A percentile compares a stretch with the other conserved stretches of the same genome.
These are phyloP conservation scores for Papiliotrema terrestris DNA, from an alignment of 1,284 basidiomycete genomes.

Conservation along the genomic window DNA sequence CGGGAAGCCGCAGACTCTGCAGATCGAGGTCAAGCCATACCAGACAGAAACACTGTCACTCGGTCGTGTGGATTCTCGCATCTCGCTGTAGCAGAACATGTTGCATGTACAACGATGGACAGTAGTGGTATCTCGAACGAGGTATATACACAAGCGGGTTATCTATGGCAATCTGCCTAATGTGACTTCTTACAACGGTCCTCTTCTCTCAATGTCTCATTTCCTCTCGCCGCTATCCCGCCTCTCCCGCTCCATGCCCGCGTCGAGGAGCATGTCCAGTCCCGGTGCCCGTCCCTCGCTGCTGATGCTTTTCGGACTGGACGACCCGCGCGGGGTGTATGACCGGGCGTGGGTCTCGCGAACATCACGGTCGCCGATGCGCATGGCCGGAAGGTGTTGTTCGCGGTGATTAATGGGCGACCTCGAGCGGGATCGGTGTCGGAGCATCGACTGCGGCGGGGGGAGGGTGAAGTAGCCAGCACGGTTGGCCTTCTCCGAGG, in stretches of 20 bases:
- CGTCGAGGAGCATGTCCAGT: slow-evolving; percentile 8
- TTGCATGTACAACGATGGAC: slow-evolving; percentile 2
- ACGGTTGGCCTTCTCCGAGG: slow-evolving; percentile 2
- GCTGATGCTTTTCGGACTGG: slow-evolving; percentile 1
- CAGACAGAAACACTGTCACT: no score
- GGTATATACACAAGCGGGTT: neutral
- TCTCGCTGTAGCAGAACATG: no score
- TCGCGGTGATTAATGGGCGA: neutral
- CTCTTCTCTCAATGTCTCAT: neutral
- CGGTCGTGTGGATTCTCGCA: no score
- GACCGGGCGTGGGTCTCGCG: neutral
- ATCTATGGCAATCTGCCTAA: neutral
- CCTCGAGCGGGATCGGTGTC: neutral
- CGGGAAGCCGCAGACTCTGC: no score
- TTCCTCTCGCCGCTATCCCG: slow-evolving; percentile 3
- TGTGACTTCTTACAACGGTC: neutral
- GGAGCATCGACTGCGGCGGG: slow-evolving; percentile 2
- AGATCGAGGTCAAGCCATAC: no score
- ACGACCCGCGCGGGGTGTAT: neutral
- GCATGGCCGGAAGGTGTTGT: neutral
- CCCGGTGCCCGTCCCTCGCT: slow-evolving; percentile 2
- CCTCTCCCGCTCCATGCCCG: slow-evolving; percentile 6
- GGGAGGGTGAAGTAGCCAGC: slow-evolving; percentile 1
- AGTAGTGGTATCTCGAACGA: neutral
- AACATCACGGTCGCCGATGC: slow-evolving; percentile 1